These are phyloP conservation scores for Phaeosphaeriaceae sp. DNA, from an alignment of 2,329 filamentous ascomycete species.

Conservation along the genomic window DNA sequence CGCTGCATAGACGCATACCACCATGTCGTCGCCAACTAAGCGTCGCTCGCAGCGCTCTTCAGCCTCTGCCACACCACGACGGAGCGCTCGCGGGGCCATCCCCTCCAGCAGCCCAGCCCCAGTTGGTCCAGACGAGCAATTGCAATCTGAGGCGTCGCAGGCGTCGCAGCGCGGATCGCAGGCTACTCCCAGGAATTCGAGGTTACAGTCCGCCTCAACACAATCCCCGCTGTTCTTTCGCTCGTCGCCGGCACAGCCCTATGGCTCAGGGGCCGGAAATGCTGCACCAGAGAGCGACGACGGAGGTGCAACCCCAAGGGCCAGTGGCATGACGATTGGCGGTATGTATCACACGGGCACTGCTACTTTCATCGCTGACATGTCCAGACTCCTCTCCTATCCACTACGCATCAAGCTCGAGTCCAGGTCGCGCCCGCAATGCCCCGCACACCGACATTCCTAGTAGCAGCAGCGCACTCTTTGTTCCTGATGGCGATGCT, in stretches of 20 bases:
- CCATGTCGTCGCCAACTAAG: slow-evolving; percentile 69
- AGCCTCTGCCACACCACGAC: slow-evolving; percentile 62
- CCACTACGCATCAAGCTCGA: slow-evolving; percentile 88
- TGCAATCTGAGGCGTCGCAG: slow-evolving; percentile 52
- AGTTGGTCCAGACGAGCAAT: slow-evolving; percentile 52
- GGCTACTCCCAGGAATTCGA: slow-evolving; percentile 56
- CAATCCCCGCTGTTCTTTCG: slow-evolving; percentile 80
- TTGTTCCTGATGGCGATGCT: slow-evolving; percentile 71
- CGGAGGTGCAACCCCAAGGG: slow-evolving; percentile 75
- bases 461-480: slow-evolving; percentile 86
- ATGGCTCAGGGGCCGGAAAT: slow-evolving; percentile 48
- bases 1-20: slow-evolving; percentile 10
- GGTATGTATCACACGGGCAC: slow-evolving; percentile 56
- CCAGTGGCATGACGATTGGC: slow-evolving; percentile 66
- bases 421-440: slow-evolving; percentile 69
- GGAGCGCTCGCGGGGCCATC: slow-evolving; percentile 61
- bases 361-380: slow-evolving; percentile 16
- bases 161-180: slow-evolving; percentile 47
- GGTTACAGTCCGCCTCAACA: slow-evolving; percentile 56
- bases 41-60: slow-evolving; percentile 63
- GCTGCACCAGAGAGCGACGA: slow-evolving; percentile 56
- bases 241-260: slow-evolving; percentile 62
- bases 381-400: slow-evolving; percentile 86
- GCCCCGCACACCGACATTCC: slow-evolving; percentile 73
- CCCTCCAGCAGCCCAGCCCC: slow-evolving; percentile 58